A percentile compares a stretch with the other conserved stretches of the same genome.
These are phyloP conservation scores for Straminergon stramineum DNA, from an alignment of 225 moss, liverwort and hornwort species.

Conservation along the genomic window DNA sequence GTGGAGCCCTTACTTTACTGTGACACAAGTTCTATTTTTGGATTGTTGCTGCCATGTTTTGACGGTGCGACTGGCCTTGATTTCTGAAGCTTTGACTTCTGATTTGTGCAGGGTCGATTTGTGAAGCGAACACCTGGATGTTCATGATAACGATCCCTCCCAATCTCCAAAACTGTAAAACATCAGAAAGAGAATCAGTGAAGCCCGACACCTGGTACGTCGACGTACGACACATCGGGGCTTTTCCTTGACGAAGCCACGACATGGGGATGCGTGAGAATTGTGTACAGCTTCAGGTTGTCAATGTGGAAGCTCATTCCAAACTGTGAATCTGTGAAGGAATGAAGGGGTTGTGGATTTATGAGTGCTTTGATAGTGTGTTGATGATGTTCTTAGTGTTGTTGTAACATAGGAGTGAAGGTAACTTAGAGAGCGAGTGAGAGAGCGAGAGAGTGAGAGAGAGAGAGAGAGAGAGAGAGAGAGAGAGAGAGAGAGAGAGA, in stretches of 20 bases:
- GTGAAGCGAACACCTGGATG: conserved; percentile 44
- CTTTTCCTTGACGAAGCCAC: not conserved
- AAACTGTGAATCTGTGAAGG: not conserved
- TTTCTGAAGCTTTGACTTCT: not conserved
- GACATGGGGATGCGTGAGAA: not conserved
- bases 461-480: not conserved
- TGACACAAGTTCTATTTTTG: too few relatives aligned
- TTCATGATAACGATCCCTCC: conserved; percentile 4
- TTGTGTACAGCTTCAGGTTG: not conserved
- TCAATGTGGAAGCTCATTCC: not conserved
- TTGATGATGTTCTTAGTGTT: not conserved
- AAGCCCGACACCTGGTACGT: not conserved
- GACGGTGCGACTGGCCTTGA: not conserved
- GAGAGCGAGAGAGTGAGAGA: too few relatives aligned
- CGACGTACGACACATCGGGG: not conserved
- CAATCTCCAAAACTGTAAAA: not conserved
- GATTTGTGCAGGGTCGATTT: conserved; percentile 36
- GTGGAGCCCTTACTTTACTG: not conserved
- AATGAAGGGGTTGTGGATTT: not conserved
- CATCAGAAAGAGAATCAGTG: not conserved
- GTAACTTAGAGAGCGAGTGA: not conserved
- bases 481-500: not conserved
- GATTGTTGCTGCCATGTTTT: not conserved
- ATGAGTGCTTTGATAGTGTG: not conserved
- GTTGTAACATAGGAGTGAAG: conserved; percentile 12